Base-by-base conservation (phyloP, 768 basidiomycete genomes). In the Trametes gibbosa region DNA sequence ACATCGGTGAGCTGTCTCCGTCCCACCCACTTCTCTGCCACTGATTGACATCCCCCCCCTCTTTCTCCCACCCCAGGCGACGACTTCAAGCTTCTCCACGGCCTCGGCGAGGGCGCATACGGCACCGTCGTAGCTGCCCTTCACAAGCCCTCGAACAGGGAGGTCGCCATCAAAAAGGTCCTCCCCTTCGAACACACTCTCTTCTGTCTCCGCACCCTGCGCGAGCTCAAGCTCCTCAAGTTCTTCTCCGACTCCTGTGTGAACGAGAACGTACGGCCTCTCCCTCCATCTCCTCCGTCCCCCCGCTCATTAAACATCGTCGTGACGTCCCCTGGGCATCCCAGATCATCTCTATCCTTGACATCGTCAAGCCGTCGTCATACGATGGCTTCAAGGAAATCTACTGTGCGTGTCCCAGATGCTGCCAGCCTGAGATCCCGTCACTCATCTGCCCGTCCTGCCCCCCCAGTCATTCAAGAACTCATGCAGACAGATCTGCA, bases 161-260 rank as follows among this genome's bases (percentile, higher is more conserved):
- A 92, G 71, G 93, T 98, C 16, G 95, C 95, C 42, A 95, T 96
- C 76, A 98, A 96, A 82, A 94, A 92, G 75, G 89, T 97, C 67
- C 84, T 90, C 41, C 95, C 94, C 9, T 96, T 97, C 73, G 95
- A 96, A 68, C 95, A 96, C 70, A 88, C 91, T 32, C 80, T 96
- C 72, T 96, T 95, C 77, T 92, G 90, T 66, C 76, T 96, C 69
- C 82, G 89, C 58, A 98, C 95, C 2, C 77, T 97, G 52, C 83
- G 95, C 60, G 95, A 97, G 76, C 81, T 97, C 71, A 96, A 97
- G 76, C 79, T 97, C 19, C 81, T 90, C 71, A 89, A 87, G 71
- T 90, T 90, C 77, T 89, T 91, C 74, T 88, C 87, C 5, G 87
- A 88, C 65, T 80, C 82, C 45, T 90, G 88, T 66, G 77, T 90